Conservation (phyloP, 257 asterid genomes). For the Ajuga chamaepitys region DNA sequence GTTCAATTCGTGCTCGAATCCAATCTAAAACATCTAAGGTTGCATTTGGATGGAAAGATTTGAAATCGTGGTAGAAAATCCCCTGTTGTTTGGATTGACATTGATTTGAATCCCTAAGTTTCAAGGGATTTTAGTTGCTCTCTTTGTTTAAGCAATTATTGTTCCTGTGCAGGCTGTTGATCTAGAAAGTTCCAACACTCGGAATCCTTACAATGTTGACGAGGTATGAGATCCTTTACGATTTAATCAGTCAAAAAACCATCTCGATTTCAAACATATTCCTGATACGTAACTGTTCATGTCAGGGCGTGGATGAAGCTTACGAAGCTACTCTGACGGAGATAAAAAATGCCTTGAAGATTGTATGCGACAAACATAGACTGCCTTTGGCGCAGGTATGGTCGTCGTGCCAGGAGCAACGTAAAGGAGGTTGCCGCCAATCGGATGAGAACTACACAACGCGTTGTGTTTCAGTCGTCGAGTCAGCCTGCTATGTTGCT, state of each 20-base stretch:
- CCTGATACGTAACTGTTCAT: conserved; percentile 4
- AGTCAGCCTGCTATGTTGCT: conserved; percentile 59
- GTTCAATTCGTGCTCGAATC: not conserved
- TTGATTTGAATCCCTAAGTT: not conserved
- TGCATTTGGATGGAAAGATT: no score
- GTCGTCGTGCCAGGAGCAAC: conserved; percentile 60
- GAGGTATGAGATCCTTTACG: conserved; percentile 29
- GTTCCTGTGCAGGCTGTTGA: conserved; percentile 54
- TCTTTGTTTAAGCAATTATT: not conserved
- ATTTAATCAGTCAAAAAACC: not conserved
- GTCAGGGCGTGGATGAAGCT: conserved; percentile 44
- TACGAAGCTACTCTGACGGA: conserved; percentile 51
- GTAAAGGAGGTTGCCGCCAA: conserved; percentile 62
- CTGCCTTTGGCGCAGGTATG: conserved; percentile 79
- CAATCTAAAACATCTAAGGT: not conserved
- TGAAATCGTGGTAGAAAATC: no score
- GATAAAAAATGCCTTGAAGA: conserved; percentile 45
- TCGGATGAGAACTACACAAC: conserved; percentile 50
- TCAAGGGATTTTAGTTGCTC: no score
- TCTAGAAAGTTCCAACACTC: conserved; percentile 41
- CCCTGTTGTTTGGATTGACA: not conserved
- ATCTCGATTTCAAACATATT: not conserved
- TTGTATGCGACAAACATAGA: conserved; percentile 46
- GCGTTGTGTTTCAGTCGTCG: conserved; percentile 61
- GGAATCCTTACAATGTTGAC: conserved; percentile 25